A percentile compares a stretch with the other conserved stretches of the same genome.
These are phyloP conservation scores for Phytophthora kernoviae DNA, from an alignment of 352 stramenopile genomes.

Conservation along the genomic window DNA sequence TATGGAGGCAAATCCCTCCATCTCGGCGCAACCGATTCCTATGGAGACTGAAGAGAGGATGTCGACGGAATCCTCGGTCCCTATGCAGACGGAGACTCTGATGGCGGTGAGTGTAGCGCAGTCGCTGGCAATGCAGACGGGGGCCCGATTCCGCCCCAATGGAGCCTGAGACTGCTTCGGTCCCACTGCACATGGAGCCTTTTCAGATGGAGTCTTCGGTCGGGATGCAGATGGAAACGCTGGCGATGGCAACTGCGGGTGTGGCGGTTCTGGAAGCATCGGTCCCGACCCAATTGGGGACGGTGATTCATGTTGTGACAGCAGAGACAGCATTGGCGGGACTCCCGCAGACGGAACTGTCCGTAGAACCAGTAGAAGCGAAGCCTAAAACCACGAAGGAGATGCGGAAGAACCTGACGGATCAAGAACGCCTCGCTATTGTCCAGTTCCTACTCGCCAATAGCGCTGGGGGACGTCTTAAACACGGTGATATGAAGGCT, in stretches of 20 bases:
- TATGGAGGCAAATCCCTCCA: too few species aligned
- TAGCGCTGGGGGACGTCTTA: conserved; percentile 36
- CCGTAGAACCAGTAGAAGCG: background rate
- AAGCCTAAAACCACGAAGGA: conserved; percentile 12
- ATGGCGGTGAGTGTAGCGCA: too few species aligned
- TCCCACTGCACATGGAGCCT: background rate
- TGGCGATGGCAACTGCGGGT: conserved; percentile 12
- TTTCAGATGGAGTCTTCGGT: background rate
- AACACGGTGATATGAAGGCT: conserved; percentile 41
- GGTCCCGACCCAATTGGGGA: background rate
- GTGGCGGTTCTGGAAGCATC: conserved; percentile 12
- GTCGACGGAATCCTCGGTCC: background rate
- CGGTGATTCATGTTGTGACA: too few species aligned
- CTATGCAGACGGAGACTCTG: background rate
- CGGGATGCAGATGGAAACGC: background rate
- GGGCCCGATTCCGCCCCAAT: too few species aligned
- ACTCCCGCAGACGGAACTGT: too few species aligned
- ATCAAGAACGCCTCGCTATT: conserved; percentile 36
- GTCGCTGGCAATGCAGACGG: background rate
- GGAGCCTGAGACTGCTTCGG: background rate
- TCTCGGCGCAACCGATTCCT: background rate
- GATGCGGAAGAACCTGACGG: conserved; percentile 36
- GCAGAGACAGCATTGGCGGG: too few species aligned
- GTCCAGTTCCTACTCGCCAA: conserved; percentile 42
- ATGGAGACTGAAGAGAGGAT: background rate